Percentiles rank a stretch among this genome's conserved stretches.
Evolutionary conservation across 768 basidiomycete species (phyloP).

Genomic region (Boletus sensibilis): DNA sequence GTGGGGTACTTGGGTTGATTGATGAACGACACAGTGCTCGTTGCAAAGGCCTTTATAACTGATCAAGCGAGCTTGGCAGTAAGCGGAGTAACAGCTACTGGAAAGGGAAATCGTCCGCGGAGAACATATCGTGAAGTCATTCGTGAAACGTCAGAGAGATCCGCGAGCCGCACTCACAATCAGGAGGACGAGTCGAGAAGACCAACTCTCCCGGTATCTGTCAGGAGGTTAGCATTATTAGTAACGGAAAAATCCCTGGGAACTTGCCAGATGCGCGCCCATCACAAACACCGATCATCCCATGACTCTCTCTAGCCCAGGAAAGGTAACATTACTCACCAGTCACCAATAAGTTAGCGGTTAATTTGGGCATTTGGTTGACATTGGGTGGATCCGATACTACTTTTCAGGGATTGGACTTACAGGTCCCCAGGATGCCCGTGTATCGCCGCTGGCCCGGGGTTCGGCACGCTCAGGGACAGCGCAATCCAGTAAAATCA

Average conservation of each 20-base stretch:
- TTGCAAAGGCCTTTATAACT: constrained; percentile 13
- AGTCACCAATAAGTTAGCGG: not conserved
- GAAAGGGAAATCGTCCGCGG: not conserved
- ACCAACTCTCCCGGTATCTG: not conserved
- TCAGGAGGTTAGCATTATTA: too few relatives aligned
- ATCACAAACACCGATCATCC: not conserved
- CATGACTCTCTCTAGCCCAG: not conserved
- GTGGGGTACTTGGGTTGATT: not conserved
- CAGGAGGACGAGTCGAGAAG: not conserved
- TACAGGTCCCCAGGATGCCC: not conserved
- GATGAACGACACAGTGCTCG: not conserved
- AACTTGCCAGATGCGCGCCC: not conserved
- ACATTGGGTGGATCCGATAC: not conserved
- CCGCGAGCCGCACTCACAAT: not conserved
- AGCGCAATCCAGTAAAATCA: too few relatives aligned
- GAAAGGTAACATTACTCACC: not conserved
- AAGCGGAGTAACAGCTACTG: not conserved
- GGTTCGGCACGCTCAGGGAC: too few relatives aligned
- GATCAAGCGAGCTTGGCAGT: not conserved
- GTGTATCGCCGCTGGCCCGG: too few relatives aligned
- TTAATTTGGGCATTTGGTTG: too few relatives aligned
- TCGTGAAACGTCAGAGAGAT: not conserved
- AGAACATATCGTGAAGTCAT: not conserved
- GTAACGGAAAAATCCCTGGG: not conserved
- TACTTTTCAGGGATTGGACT: not conserved